Percentiles rank a stretch among this genome's conserved stretches.
Evolutionary conservation across 192 early-diverging fungal genomes (phyloP).

Genomic region (Podila epigama): DNA sequence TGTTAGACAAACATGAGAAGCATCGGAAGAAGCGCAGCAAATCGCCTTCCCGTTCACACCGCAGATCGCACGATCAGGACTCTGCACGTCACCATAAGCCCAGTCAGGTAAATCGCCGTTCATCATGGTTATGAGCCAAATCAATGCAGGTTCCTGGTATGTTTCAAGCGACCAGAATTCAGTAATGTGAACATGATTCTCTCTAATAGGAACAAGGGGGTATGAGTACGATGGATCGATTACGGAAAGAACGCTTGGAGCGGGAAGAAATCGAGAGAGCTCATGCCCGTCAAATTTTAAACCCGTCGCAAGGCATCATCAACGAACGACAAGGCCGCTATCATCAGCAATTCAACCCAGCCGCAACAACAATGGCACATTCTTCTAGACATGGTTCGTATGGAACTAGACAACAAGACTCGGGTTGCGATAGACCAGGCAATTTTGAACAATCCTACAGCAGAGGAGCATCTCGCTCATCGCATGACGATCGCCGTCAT

Average conservation of each 20-base stretch:
- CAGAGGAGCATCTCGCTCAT: background rate
- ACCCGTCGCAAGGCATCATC: constrained; percentile 14
- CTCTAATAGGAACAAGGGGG: constrained; percentile 4
- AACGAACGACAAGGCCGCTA: constrained; percentile 36
- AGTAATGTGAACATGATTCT: too few species aligned
- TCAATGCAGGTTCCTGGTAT: too few species aligned
- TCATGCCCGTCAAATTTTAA: constrained; percentile 24
- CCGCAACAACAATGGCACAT: constrained; percentile 46
- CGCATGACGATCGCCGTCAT: background rate
- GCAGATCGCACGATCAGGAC: background rate
- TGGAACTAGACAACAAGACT: background rate
- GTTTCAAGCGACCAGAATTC: too few species aligned
- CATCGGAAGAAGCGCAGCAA: constrained; percentile 1
- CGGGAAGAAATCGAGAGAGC: constrained; percentile 52
- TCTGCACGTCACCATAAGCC: background rate
- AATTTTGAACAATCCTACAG: background rate
- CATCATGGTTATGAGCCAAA: background rate
- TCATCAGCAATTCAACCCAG: constrained; percentile 63
- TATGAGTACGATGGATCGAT: constrained; percentile 42
- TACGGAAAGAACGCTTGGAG: constrained; percentile 54
- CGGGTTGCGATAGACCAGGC: background rate
- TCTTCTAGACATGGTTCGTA: background rate
- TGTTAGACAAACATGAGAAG: constrained; percentile 32
- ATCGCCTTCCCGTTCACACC: constrained; percentile 3
- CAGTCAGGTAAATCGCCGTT: constrained; percentile 9